These are phyloP conservation scores for Magnusiomyces suaveolens DNA, from an alignment of 1,139 yeast species.

Conservation along the genomic window DNA sequence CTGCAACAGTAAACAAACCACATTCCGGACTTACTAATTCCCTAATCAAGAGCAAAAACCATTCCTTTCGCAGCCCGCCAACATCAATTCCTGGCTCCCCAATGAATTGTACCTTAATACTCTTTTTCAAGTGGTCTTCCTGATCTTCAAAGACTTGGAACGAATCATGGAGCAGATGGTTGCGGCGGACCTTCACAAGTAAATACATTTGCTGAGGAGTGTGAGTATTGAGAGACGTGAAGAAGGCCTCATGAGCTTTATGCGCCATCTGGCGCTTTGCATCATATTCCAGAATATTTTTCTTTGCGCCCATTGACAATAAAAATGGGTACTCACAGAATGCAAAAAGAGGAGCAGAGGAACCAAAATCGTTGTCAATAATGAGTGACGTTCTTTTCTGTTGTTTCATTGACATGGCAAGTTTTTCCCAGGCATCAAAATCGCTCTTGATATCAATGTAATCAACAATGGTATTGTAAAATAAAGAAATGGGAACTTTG, in stretches of 20 bases:
- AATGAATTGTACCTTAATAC: constrained; percentile 65
- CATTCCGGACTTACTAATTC: constrained; percentile 58
- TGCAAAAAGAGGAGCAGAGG: constrained; percentile 14
- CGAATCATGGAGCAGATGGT: constrained; percentile 63
- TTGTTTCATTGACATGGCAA: constrained; percentile 10
- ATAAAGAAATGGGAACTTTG: constrained; percentile 42
- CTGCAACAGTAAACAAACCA: constrained; percentile 39
- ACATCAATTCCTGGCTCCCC: constrained; percentile 92
- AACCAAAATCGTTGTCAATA: not conserved
- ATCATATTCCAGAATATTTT: constrained; percentile 70
- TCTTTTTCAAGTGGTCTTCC: constrained; percentile 58
- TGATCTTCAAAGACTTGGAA: constrained; percentile 51
- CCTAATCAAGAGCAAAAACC: constrained; percentile 70
- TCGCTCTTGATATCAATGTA: constrained; percentile 67
- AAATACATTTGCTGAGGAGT: constrained; percentile 56
- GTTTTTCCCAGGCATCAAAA: constrained; percentile 69
- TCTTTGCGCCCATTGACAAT: constrained; percentile 72
- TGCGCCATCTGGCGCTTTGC: constrained; percentile 75
- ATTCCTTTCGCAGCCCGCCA: constrained; percentile 87
- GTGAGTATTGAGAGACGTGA: constrained; percentile 57
- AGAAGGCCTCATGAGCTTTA: constrained; percentile 83
- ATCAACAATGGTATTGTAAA: constrained; percentile 77
- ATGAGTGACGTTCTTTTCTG: constrained; percentile 7
- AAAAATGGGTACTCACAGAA: constrained; percentile 81
- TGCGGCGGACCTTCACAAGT: constrained; percentile 58